Conservation (phyloP, 306 rosid genomes). For the Argentina anserina region DNA sequence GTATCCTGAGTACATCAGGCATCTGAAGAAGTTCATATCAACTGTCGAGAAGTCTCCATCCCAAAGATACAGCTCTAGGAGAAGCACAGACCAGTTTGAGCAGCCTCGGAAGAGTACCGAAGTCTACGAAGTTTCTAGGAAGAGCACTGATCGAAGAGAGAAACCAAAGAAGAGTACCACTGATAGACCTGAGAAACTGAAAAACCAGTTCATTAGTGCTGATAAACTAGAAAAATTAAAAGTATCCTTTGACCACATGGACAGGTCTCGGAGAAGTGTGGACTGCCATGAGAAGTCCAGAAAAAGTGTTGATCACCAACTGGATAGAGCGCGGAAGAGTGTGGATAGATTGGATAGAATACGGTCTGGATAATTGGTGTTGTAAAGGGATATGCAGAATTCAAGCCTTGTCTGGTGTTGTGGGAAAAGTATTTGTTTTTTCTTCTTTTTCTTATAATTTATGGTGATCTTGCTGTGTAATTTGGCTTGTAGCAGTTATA, state of each 20-base stretch:
- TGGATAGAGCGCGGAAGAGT: constrained; percentile 84
- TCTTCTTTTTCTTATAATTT: constrained; percentile 19
- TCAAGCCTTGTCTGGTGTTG: constrained; percentile 39
- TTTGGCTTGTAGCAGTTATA: constrained; percentile 43
- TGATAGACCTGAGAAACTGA: constrained; percentile 70
- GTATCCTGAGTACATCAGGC: constrained; percentile 79
- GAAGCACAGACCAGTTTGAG: constrained; percentile 79
- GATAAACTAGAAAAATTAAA: constrained; percentile 74
- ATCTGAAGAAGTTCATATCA: constrained; percentile 77
- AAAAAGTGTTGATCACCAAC: constrained; percentile 68
- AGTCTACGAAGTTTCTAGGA: constrained; percentile 63
- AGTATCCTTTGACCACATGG: constrained; percentile 64
- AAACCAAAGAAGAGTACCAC: constrained; percentile 87
- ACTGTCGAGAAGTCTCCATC: constrained; percentile 81
- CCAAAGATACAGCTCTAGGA: constrained; percentile 63
- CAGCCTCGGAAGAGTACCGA: constrained; percentile 87
- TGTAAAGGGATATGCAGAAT: constrained; percentile 33
- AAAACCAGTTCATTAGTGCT: constrained; percentile 45
- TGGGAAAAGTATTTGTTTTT: constrained; percentile 25
- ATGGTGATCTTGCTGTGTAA: constrained; percentile 50
- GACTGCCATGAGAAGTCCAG: constrained; percentile 89
- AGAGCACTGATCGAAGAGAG: constrained; percentile 86
- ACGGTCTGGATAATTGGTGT: constrained; percentile 55
- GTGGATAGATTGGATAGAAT: constrained; percentile 84
- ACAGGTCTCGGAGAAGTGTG: constrained; percentile 81